Base-by-base conservation (phyloP, 177 flowering plant species). In the Tripterygium wilfordii region DNA sequence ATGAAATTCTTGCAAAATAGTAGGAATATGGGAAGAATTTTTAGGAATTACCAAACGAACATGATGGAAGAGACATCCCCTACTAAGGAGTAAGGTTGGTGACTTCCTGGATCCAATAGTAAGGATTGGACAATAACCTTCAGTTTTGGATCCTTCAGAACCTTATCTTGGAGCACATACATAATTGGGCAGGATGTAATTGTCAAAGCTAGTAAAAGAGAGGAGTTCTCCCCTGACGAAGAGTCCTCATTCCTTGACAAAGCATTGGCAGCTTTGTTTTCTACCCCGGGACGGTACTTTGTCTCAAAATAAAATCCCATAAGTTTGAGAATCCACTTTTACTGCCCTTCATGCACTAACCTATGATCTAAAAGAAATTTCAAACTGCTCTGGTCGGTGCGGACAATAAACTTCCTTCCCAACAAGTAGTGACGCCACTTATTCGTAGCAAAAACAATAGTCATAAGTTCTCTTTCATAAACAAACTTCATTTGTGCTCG, bases 401-500 rank as follows among this genome's bases (percentile, higher is more conserved):
- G 3, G 0, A 51, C 31, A 1, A 20, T 0, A 14, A 58, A 58
- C 0, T n/a, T 14, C 0, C 24, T 2, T 0, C 36, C 49, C 1
- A 8, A 0, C 0, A 58, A 13, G 10, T 58, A 58, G 5, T 28
- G 36, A 1, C 38, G n/a, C 57, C 63, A 44, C 3, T 45, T 36
- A 13, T 19, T 2, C 0, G 51, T 26, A 0, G 45, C 50, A 1
- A 7, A 1, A 0, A 44, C 26, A 0, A 58, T n/a, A 0, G 43
- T 56, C 19, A 42, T 3, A 8, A 58, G 1, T 13, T 59, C 63
- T 28, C 27, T 42, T 2, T 33, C 57, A 38, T 59, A 51, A 0
- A 19, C 25, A 0, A 47, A 52, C 3, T 19, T 8, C 1, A 15
- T 20, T 5, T 1, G n/a, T 0, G 10, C 0, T 0, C 2, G 10